Evolutionary conservation across 768 basidiomycete species (phyloP).

Genomic region (Hygrophoropsis aurantiaca): DNA sequence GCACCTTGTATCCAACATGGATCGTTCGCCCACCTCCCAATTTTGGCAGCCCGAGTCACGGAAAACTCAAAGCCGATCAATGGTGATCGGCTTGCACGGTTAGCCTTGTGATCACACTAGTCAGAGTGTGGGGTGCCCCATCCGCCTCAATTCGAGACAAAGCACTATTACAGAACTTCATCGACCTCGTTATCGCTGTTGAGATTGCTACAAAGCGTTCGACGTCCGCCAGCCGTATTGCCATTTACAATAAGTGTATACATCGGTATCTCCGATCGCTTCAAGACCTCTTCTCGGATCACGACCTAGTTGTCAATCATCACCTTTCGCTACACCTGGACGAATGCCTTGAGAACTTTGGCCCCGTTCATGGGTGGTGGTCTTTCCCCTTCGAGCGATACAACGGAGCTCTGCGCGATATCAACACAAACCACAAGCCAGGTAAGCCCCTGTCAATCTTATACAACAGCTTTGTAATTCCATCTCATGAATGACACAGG

Average conservation of each 20-base stretch:
- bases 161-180: constrained; percentile 21
- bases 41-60: constrained; percentile 30
- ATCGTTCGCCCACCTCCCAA: constrained; percentile 28
- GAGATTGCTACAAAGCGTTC: constrained; percentile 18
- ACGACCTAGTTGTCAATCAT: constrained; percentile 17
- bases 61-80: constrained; percentile 34
- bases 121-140: constrained; percentile 23
- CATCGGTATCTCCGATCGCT: constrained; percentile 13
- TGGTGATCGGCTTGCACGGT: constrained; percentile 18
- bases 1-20: constrained; percentile 15
- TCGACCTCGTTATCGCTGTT: constrained; percentile 27
- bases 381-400: constrained; percentile 29
- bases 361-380: constrained; percentile 27
- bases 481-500: not conserved
- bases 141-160: not conserved
- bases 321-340: constrained; percentile 31
- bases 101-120: constrained; percentile 27
- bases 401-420: constrained; percentile 29
- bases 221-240: constrained; percentile 6
- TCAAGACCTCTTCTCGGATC: too few species aligned
- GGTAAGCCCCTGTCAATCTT: constrained; percentile 38
- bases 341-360: constrained; percentile 24
- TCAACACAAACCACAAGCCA: constrained; percentile 29
- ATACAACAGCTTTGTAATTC: not conserved
- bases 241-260: constrained; percentile 15